Base-by-base conservation (phyloP, 305 asterid species). In the Caryopteris hybrid region DNA sequence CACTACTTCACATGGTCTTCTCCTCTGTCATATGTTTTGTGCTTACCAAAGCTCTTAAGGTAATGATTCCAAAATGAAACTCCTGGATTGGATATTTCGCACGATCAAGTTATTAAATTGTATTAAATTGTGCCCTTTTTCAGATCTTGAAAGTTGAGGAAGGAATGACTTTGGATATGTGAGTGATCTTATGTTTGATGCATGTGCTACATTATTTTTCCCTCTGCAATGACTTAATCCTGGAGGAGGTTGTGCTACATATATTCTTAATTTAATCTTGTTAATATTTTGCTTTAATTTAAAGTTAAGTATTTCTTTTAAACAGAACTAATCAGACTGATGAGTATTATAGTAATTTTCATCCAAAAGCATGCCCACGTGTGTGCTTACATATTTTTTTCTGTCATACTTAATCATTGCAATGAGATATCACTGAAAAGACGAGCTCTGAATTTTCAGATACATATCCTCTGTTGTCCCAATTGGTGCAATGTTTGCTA, bases 81-180 rank as follows among this genome's bases (percentile, higher is more conserved):
- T 58, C 66, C 29, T 68, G 59, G 36, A 42, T 72, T 52, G 58
- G 61, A 45, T 66, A 13, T 61, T 51, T 16, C 23, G 43, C 51
- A 66, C 52, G 68, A 7, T 25, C 29, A 23, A 54, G 70, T 69
- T 8, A 54, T 41, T 29, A 68, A 38, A 51, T 21, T 52, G 47
- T 52, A 9, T 43, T 57, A 41, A 53, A 50, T 16, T 58, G 18
- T 12, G 16, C 48, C 57, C n/a, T 66, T 52, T 78, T 69, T 64
- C 92, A 94, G 97, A 78, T 88, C 64, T 78, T 89, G 84, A 86
- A 91, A 78, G 85, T 94, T 69, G 97, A 89, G 80, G 90, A 91
- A 77, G 99, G 96, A 67, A 90, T 91, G 97, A 91, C 97, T 68
- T 62, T 84, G 76, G 97, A 93, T 29, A 86, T 93, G 99, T 93